phyloP scores from a whole-genome alignment of 768 basidiomycete species.

The Russula abietina region DNA sequence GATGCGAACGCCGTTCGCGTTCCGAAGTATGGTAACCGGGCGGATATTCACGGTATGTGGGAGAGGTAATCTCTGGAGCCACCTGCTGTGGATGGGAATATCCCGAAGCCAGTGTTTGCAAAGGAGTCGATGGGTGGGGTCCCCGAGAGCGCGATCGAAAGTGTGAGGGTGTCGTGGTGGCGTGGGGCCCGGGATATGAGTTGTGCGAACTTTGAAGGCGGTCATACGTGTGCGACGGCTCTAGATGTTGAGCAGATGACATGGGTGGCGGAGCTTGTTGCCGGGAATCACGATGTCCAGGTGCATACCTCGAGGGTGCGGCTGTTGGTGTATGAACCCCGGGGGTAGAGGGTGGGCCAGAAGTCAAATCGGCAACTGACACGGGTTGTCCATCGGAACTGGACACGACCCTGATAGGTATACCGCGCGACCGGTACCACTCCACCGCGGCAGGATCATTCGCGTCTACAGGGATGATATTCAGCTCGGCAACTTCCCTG shows the following conservation, averaged over 20 bases:
- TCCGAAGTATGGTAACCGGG: conserved; percentile 12
- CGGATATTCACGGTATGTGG: conserved; percentile 21
- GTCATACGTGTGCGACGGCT: conserved; percentile 16
- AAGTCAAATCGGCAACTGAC: conserved; percentile 45
- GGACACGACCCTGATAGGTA: conserved; percentile 41
- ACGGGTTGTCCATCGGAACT: conserved; percentile 46
- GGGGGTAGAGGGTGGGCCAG: conserved; percentile 13
- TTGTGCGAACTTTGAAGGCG: conserved; percentile 15
- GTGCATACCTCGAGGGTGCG: conserved; percentile 24
- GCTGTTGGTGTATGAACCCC: conserved; percentile 20
- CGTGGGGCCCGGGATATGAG: conserved; percentile 5
- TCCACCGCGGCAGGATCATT: conserved; percentile 42
- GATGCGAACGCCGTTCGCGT: conserved; percentile 20
- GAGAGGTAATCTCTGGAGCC: conserved; percentile 21
- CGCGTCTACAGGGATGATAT: conserved; percentile 29
- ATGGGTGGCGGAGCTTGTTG: conserved; percentile 28
- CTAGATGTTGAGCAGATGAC: conserved; percentile 25
- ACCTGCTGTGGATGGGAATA: conserved; percentile 22
- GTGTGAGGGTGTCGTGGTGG: not conserved
- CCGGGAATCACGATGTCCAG: conserved; percentile 29
- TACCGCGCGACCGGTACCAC: conserved; percentile 48
- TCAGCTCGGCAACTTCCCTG: conserved; percentile 9
- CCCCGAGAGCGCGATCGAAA: conserved; percentile 19
- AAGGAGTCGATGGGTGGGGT: conserved; percentile 18
- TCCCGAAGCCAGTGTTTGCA: conserved; percentile 20